Percentiles rank a stretch among this genome's conserved stretches.
These are phyloP conservation scores for Acacia crassicarpa DNA, from an alignment of 306 rosid species.

Conservation along the genomic window DNA sequence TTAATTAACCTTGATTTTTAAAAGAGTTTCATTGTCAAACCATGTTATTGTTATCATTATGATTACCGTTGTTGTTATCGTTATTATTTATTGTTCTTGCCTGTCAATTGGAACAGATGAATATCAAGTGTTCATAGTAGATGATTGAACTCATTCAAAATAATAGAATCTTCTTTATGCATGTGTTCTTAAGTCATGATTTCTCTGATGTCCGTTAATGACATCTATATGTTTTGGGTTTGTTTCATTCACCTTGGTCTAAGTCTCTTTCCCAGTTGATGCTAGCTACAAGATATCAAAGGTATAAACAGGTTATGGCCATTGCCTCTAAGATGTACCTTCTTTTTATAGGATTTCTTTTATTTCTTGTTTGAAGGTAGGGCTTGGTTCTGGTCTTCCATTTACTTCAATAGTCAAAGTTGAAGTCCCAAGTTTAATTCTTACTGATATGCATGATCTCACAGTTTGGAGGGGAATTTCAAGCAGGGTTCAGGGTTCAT, in stretches of 20 bases:
- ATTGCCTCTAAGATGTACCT: neutral
- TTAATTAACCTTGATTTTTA: constrained; percentile 26
- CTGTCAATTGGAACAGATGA: neutral
- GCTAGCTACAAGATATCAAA: neutral
- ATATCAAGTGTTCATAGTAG: constrained; percentile 9
- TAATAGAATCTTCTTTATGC: neutral
- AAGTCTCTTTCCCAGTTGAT: constrained; percentile 1
- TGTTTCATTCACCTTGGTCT: neutral
- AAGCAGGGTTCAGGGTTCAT: neutral
- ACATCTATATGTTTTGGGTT: neutral
- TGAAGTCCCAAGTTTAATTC: constrained; percentile 4
- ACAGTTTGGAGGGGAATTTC: neutral
- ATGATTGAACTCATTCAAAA: constrained; percentile 12
- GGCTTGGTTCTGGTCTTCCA: neutral
- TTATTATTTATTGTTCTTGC: constrained; percentile 13
- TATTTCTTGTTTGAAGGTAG: neutral
- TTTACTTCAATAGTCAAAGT: neutral
- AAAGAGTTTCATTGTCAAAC: constrained; percentile 15
- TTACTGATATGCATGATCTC: neutral
- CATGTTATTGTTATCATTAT: neutral
- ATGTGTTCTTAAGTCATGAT: neutral
- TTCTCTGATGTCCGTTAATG: neutral
- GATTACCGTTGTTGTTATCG: neutral
- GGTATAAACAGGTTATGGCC: constrained; percentile 12
- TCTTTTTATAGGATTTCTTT: constrained; percentile 1